A percentile compares a stretch with the other conserved stretches of the same genome.
phyloP scores from a whole-genome alignment of 208 protist species.

The Leishmania major region DNA sequence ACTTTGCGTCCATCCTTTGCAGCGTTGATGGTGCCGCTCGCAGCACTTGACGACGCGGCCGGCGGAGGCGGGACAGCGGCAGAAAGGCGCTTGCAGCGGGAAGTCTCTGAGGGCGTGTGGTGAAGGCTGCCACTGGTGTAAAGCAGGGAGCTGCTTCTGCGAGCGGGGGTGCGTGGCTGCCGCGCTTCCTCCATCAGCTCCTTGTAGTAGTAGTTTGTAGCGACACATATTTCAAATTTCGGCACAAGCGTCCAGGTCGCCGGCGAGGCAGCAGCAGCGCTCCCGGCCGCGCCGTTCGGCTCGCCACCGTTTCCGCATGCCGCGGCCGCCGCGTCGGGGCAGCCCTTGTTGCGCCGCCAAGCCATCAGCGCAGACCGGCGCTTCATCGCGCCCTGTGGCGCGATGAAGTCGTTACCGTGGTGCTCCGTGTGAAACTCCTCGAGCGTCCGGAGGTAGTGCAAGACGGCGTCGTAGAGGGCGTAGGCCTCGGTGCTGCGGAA shows the following conservation, averaged over 20 bases:
- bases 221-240: constrained; percentile 60
- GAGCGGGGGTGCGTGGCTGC: constrained; percentile 7
- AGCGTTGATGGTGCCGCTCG: neutral
- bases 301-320: neutral
- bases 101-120: neutral
- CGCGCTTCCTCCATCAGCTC: constrained; percentile 32
- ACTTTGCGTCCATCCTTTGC: neutral
- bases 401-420: constrained; percentile 15
- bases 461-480: constrained; percentile 64
- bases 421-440: constrained; percentile 34
- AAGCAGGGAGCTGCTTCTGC: neutral
- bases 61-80: neutral
- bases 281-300: neutral
- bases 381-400: constrained; percentile 7
- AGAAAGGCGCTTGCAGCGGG: constrained; percentile 1
- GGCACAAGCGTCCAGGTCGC: constrained; percentile 16
- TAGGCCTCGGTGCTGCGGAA: constrained; percentile 48
- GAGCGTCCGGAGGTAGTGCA: constrained; percentile 47
- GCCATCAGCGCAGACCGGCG: constrained; percentile 24
- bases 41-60: neutral
- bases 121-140: neutral
- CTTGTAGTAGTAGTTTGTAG: constrained; percentile 74
- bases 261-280: neutral
- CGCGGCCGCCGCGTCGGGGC: neutral
- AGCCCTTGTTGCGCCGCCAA: constrained; percentile 21